These are phyloP conservation scores for Berkeleyomyces basicola DNA, from an alignment of 2,329 filamentous ascomycete species.

Conservation along the genomic window DNA sequence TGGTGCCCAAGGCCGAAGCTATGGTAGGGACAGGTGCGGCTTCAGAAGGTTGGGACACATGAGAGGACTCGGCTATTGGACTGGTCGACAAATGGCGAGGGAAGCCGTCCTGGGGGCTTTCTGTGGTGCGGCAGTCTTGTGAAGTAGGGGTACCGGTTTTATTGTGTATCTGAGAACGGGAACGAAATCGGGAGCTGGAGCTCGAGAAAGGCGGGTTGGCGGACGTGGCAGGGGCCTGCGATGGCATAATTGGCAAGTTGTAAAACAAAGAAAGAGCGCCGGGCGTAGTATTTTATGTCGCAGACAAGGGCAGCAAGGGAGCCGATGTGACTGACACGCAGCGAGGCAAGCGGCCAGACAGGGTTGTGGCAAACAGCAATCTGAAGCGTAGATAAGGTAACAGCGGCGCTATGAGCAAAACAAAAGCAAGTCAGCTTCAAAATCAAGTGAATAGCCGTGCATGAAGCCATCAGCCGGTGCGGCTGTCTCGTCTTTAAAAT, in stretches of 20 bases:
- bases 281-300: neutral
- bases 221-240: neutral
- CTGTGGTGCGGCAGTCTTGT: neutral
- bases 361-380: neutral
- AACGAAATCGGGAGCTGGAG: neutral
- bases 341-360: neutral
- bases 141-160: neutral
- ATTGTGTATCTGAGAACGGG: neutral
- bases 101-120: neutral
- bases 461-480: too few species aligned
- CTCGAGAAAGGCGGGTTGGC: neutral
- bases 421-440: neutral
- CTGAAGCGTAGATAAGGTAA: neutral
- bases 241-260: neutral
- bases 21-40: neutral
- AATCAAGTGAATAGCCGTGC: neutral
- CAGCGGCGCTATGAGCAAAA: neutral
- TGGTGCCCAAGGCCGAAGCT: conserved; percentile 7
- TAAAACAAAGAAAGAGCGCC: neutral
- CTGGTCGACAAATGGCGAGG: neutral
- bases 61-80: neutral
- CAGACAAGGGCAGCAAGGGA: neutral
- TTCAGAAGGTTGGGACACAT: neutral
- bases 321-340: neutral
- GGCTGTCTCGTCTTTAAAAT: neutral